phyloP scores from a whole-genome alignment of 2,329 filamentous ascomycete species.

The Colletotrichum camelliae region DNA sequence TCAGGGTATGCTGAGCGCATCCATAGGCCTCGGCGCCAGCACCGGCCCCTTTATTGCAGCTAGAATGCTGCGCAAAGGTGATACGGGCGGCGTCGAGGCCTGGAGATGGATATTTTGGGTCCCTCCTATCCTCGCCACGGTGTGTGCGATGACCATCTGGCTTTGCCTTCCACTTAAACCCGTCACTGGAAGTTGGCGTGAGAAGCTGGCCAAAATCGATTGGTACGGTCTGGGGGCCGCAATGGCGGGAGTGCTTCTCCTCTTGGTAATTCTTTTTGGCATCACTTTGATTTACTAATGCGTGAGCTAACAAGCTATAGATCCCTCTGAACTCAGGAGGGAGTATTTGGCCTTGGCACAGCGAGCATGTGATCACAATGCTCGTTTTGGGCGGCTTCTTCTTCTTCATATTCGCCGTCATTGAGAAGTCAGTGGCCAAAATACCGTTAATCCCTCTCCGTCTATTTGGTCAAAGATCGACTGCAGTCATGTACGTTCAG shows the following conservation, averaged over 20 bases:
- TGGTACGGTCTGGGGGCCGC: neutral
- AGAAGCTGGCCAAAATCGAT: neutral
- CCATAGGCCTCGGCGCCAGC: neutral
- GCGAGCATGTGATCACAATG: neutral
- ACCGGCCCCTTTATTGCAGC: neutral
- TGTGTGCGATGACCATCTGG: neutral
- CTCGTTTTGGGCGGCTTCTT: neutral
- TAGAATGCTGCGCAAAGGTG: neutral
- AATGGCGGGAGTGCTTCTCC: neutral
- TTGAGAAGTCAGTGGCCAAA: neutral
- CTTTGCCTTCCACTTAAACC: neutral
- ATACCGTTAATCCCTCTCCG: neutral
- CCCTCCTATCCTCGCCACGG: neutral
- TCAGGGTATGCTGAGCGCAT: neutral
- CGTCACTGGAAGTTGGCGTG: neutral
- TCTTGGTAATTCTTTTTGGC: neutral
- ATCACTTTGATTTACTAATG: neutral
- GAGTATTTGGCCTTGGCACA: neutral
- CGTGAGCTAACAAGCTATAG: neutral
- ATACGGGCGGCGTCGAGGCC: neutral
- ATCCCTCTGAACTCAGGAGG: neutral
- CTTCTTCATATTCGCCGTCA: neutral
- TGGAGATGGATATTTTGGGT: neutral
- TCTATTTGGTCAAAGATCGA: neutral
- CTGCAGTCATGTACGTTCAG: neutral